Base-by-base conservation (phyloP, 2,329 filamentous ascomycete species). In the Trichoderma aggressivum region DNA sequence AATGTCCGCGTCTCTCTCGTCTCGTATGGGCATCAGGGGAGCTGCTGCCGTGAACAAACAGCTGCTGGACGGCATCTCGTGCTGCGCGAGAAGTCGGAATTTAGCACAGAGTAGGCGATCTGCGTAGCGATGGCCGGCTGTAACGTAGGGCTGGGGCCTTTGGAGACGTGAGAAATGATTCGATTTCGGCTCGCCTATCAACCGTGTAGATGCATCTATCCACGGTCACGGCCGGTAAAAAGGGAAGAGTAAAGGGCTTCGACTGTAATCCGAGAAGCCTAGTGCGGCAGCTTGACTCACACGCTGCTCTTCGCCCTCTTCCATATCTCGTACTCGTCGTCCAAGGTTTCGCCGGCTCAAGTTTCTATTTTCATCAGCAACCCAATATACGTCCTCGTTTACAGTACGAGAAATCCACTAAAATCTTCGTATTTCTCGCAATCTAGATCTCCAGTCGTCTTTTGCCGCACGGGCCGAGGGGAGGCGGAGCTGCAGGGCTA, bases 381-480 rank as follows among this genome's bases (percentile, higher is more conserved):
- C n/a, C 30, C 50, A 39, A 18, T 32, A 21, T 16, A 0, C 28
- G 24, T 11, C 14, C 21, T n/a, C 10, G 63, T 39, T 26, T 34
- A 24, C 24, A n/a, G 56, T 59, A 59, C 30, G 55, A 32, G 55
- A 32, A 30, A 59, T n/a, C 55, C 55, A 32, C 55, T 21, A 21
- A 21, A 65, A 39, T 55, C 50, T 56, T 66, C 21, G 63, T 39
- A 66, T 56, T 53, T 66, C 30, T 39, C 7, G 18, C 12, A 30
- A 67, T 59, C 34, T 43, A 30, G 53, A 58, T 67, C 50, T 24
- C 18, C 24, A 58, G 32, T 58, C 16, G n/a, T 26, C n/a, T 30
- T 30, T 59, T 28, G 53, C 64, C 64, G 64, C 50, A 58, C 34
- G 53, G 64, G 64, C 64, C 64, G 64, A 43, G 39, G 26, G 26